Base-by-base conservation (phyloP, 352 stramenopile genomes). In the Elongisporangium prolatum region DNA sequence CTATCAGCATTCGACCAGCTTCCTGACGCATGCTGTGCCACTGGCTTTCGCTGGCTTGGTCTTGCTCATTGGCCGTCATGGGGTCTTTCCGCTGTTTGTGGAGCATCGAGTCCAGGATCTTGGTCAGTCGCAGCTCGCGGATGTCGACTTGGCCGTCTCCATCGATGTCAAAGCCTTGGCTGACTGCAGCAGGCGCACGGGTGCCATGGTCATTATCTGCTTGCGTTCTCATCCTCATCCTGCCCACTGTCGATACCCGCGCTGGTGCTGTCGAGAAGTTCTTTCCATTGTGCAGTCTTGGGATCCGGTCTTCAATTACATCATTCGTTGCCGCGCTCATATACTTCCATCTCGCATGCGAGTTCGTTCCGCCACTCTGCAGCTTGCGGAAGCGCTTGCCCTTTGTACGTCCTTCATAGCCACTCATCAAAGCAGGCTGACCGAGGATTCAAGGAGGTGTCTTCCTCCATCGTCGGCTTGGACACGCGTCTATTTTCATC, bases 41-140 rank as follows among this genome's bases (percentile, higher is more conserved):
- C 18, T 87, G 75, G 6, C 51, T 28, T 40, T 85, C 80, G 1
- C 40, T 65, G 17, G 55, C 53, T 40, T 57, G 49, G 49, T n/a
- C 50, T 21, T 54, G 6, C 54, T 1, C 51, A 61, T 63, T 57
- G 25, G 60, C 49, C 20, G 22, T 22, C 13, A 38, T 37, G 20
- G 54, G 50, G 17, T 62, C 50, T 58, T 66, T 66, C 53, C 44
- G 52, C 16, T 72, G 67, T 57, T 74, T 68, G 9, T 72, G 62
- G 14, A 85, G 64, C 67, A 89, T 84, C 14, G 60, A 63, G 40
- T 89, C 76, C 4, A 87, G 58, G 48, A 85, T 83, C 60, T 86
- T 87, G 18, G 72, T 77, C 49, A 89, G 59, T 11, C 75, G 76
- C 79, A 87, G 83, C 56, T 89, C 79, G 11, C 79, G 79, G 18